A percentile compares a stretch with the other conserved stretches of the same genome.
These are phyloP conservation scores for Pseudogymnoascus sp. DNA, from an alignment of 2,329 filamentous ascomycete species.

Conservation along the genomic window DNA sequence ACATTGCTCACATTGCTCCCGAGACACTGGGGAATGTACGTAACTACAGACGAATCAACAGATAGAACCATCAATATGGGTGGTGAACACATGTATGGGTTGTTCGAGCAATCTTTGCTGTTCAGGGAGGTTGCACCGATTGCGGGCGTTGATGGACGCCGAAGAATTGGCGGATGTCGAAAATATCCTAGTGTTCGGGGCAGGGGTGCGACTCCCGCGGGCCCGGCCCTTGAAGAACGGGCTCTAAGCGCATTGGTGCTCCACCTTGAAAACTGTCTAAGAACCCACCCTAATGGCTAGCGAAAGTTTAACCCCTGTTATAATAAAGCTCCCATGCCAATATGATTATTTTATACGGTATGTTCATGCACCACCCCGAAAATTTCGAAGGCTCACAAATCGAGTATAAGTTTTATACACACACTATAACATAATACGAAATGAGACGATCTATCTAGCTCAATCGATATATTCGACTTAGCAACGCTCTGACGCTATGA, in stretches of 20 bases:
- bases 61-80: not conserved
- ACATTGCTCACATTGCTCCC: constrained; percentile 12
- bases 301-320: not conserved
- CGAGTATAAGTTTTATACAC: not conserved
- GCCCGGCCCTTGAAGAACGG: not conserved
- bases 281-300: not conserved
- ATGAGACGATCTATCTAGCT: not conserved
- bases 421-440: not conserved
- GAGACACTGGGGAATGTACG: constrained; percentile 8
- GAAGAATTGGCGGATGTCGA: constrained; percentile 22
- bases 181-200: not conserved
- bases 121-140: constrained; percentile 25
- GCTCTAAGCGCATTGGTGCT: not conserved
- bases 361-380: not conserved
- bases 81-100: not conserved
- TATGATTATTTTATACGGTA: not conserved
- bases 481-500: not conserved
- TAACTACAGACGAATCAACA: constrained; percentile 6
- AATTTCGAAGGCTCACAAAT: not conserved
- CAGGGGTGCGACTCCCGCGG: not conserved
- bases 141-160: constrained; percentile 30
- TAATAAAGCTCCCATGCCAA: not conserved
- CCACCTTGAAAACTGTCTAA: not conserved
- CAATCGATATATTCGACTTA: not conserved
- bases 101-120: not conserved